Evolutionary conservation across 106 monocot genomes (phyloP).

Genomic region (Triglochin maritima): DNA sequence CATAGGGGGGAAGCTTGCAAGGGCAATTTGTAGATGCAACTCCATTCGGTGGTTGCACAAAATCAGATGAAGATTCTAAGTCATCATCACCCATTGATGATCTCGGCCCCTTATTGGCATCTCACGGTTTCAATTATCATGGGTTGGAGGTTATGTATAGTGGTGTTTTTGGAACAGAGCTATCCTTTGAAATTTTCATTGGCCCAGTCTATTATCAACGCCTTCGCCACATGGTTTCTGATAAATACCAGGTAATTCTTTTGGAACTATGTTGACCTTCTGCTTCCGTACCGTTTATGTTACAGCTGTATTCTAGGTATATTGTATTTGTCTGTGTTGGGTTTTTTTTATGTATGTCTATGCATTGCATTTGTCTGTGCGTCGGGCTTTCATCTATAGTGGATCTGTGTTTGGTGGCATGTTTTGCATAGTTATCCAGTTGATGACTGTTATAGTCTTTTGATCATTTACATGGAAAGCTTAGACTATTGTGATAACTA

Average conservation of each 20-base stretch:
- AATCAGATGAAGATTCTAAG: slow-evolving; percentile 24
- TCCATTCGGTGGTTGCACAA: slow-evolving; percentile 48
- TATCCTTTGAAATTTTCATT: slow-evolving; percentile 89
- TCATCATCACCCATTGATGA: slow-evolving; percentile 53
- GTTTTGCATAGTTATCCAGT: too few species aligned
- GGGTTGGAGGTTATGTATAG: slow-evolving; percentile 91
- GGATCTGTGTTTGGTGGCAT: too few species aligned
- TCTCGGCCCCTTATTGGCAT: slow-evolving; percentile 63
- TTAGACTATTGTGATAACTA: too few species aligned
- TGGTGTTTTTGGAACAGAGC: slow-evolving; percentile 80
- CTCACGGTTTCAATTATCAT: slow-evolving; percentile 90
- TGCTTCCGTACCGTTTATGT: neutral
- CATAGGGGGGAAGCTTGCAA: slow-evolving; percentile 69
- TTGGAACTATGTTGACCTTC: neutral
- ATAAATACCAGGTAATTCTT: slow-evolving; percentile 78
- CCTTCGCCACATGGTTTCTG: slow-evolving; percentile 97
- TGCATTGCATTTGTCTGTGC: neutral
- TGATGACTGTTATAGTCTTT: too few species aligned
- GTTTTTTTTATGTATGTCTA: neutral
- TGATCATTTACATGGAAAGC: too few species aligned
- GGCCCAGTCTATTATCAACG: slow-evolving; percentile 99
- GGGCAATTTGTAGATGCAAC: slow-evolving; percentile 91
- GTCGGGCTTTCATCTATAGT: too few species aligned
- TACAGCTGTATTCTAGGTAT: neutral
- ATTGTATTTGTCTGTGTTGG: neutral